Conservation (phyloP, 371 early-diverging fungal genomes). For the Rhizopus sp. region DNA sequence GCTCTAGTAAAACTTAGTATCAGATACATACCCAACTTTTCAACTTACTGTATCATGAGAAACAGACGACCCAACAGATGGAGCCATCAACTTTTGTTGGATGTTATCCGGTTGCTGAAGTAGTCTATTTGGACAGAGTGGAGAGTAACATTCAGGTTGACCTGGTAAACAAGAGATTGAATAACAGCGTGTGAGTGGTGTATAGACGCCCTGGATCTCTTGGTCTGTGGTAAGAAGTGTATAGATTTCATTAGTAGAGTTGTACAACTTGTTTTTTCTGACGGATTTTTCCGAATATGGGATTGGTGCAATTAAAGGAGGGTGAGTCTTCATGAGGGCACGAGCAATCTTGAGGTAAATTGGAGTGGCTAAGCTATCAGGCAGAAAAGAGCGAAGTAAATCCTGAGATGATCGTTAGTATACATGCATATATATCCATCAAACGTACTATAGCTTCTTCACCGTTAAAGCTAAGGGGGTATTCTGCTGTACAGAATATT, state of each 20-base stretch:
- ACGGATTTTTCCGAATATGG: conserved; percentile 46
- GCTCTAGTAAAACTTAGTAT: conserved; percentile 28
- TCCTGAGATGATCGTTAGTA: conserved; percentile 19
- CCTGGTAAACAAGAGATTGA: conserved; percentile 33
- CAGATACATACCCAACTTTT: neutral
- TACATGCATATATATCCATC: neutral
- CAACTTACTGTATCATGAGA: conserved; percentile 46
- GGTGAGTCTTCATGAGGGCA: conserved; percentile 32
- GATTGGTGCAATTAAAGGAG: conserved; percentile 39
- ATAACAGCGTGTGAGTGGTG: conserved; percentile 43
- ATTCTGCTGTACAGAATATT: conserved; percentile 42
- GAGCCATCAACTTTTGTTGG: conserved; percentile 11
- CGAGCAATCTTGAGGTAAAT: conserved; percentile 37
- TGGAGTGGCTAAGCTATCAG: conserved; percentile 15
- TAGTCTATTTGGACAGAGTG: conserved; percentile 39
- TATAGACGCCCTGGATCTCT: conserved; percentile 40
- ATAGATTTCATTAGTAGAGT: conserved; percentile 41
- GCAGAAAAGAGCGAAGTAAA: conserved; percentile 35
- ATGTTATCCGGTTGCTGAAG: conserved; percentile 6
- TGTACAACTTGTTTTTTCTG: conserved; percentile 38
- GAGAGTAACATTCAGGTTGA: conserved; percentile 44
- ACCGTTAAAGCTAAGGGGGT: conserved; percentile 47
- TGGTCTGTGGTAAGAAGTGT: conserved; percentile 32
- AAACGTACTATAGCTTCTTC: conserved; percentile 44
- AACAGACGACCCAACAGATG: conserved; percentile 32